Percentiles rank a stretch among this genome's conserved stretches.
These are phyloP conservation scores for Limtongia smithiae DNA, from an alignment of 805 yeast genomes.

Conservation along the genomic window DNA sequence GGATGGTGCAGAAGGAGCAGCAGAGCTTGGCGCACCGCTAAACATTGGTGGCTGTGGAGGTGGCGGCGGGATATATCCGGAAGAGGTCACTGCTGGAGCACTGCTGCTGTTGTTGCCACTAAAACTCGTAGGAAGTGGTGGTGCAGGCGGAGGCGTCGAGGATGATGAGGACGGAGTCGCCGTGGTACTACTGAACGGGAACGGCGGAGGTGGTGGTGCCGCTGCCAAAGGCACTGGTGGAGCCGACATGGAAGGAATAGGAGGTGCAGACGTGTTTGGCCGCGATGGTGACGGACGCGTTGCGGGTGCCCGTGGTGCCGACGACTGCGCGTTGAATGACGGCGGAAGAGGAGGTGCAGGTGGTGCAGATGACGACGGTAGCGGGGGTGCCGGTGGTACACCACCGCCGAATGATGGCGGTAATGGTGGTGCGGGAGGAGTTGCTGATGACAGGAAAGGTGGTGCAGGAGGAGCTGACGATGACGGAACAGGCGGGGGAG, in stretches of 20 bases:
- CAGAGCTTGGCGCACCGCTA: slow-evolving; percentile 19
- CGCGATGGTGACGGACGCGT: slow-evolving; percentile 4
- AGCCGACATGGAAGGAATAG: slow-evolving; percentile 6
- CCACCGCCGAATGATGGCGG: neutral
- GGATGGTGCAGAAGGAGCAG: slow-evolving; percentile 28
- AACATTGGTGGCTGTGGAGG: slow-evolving; percentile 13
- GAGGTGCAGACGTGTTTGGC: slow-evolving; percentile 6
- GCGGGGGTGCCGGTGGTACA: neutral
- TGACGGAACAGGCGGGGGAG: slow-evolving; percentile 5
- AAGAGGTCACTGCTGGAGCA: slow-evolving; percentile 5
- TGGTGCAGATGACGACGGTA: slow-evolving; percentile 4
- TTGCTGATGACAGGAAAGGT: slow-evolving; percentile 16
- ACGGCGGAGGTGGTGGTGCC: slow-evolving; percentile 11
- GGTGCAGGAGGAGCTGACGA: slow-evolving; percentile 22
- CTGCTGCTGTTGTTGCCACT: too few species aligned
- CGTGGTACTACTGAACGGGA: slow-evolving; percentile 34
- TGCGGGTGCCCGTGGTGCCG: neutral
- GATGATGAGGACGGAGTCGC: slow-evolving; percentile 18
- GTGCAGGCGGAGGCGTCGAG: slow-evolving; percentile 25
- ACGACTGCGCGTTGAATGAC: too few species aligned
- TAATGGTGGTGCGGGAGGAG: slow-evolving; percentile 11
- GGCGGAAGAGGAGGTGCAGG: slow-evolving; percentile 6
- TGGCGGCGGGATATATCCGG: neutral
- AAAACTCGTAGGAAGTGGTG: too few species aligned
- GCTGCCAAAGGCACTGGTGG: slow-evolving; percentile 4